Evolutionary conservation across 352 stramenopile species (phyloP).

Genomic region (Globisporangium splendens): DNA sequence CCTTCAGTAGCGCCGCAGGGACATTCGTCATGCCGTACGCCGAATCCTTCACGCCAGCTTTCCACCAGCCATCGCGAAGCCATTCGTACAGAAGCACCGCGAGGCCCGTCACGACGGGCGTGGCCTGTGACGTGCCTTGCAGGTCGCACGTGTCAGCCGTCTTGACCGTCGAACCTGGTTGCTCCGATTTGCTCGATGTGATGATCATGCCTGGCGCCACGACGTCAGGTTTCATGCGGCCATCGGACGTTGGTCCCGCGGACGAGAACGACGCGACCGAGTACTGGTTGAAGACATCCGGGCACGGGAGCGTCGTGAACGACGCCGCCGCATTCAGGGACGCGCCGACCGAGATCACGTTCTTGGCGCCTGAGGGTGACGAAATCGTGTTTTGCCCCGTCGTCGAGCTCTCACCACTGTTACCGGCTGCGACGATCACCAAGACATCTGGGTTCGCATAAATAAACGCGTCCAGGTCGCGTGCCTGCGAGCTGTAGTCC

Average conservation of each 20-base stretch:
- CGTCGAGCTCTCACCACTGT: conserved; percentile 71
- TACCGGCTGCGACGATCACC: conserved; percentile 86
- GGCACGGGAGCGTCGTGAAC: conserved; percentile 45
- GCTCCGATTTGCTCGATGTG: conserved; percentile 65
- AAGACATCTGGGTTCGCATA: conserved; percentile 85
- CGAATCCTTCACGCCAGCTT: conserved; percentile 48
- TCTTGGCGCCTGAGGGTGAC: conserved; percentile 79
- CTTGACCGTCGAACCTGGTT: conserved; percentile 47
- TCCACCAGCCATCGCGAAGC: conserved; percentile 81
- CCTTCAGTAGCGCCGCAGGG: conserved; percentile 72
- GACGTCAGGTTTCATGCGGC: conserved; percentile 85
- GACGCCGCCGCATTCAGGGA: conserved; percentile 62
- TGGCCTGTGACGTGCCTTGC: conserved; percentile 76
- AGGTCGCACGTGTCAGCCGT: conserved; percentile 59
- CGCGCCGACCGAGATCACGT: conserved; percentile 79
- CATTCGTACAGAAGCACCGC: conserved; percentile 75
- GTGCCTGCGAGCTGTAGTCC: conserved; percentile 74
- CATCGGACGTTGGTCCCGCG: conserved; percentile 73
- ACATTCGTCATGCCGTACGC: conserved; percentile 52
- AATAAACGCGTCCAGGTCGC: conserved; percentile 76
- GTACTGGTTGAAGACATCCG: conserved; percentile 61
- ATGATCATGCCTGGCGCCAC: conserved; percentile 82
- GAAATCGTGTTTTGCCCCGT: conserved; percentile 52
- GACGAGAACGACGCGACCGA: conserved; percentile 85
- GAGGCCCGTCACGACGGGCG: conserved; percentile 67